Conservation (phyloP, 768 basidiomycete genomes). For the Termitomyces sp. region DNA sequence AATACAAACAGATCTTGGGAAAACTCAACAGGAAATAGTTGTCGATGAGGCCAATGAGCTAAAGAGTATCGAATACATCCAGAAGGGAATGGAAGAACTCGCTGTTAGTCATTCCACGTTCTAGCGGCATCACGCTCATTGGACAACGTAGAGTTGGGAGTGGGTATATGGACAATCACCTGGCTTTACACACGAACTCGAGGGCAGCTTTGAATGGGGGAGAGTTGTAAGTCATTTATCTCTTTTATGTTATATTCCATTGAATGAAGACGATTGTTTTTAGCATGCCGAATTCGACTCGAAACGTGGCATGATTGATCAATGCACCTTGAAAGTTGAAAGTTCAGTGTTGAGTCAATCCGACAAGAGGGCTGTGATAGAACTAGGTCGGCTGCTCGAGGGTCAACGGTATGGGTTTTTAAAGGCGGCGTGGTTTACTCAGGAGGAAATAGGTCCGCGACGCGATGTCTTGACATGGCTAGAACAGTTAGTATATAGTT, state of each 20-base stretch:
- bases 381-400: constrained; percentile 13
- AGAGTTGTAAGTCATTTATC: constrained; percentile 29
- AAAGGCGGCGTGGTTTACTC: constrained; percentile 2
- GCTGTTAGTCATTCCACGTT: constrained; percentile 35
- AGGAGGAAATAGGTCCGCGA: constrained; percentile 6
- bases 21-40: constrained; percentile 25
- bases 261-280: neutral
- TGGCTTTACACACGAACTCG: constrained; percentile 70
- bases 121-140: neutral
- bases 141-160: constrained; percentile 69
- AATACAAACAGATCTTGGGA: neutral
- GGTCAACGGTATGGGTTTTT: constrained; percentile 31
- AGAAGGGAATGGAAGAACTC: constrained; percentile 66
- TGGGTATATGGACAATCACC: constrained; percentile 94
- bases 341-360: constrained; percentile 13
- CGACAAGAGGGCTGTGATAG: neutral
- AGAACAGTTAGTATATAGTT: constrained; percentile 5
- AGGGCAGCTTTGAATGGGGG: constrained; percentile 45
- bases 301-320: constrained; percentile 60
- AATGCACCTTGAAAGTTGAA: constrained; percentile 30
- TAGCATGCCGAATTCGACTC: constrained; percentile 48
- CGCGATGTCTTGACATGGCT: constrained; percentile 16
- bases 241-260: neutral
- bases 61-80: constrained; percentile 51
- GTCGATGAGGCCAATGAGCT: constrained; percentile 43